Evolutionary conservation across 2,329 filamentous ascomycete species (phyloP).

Genomic region (Ophiostoma triangulosporum): DNA sequence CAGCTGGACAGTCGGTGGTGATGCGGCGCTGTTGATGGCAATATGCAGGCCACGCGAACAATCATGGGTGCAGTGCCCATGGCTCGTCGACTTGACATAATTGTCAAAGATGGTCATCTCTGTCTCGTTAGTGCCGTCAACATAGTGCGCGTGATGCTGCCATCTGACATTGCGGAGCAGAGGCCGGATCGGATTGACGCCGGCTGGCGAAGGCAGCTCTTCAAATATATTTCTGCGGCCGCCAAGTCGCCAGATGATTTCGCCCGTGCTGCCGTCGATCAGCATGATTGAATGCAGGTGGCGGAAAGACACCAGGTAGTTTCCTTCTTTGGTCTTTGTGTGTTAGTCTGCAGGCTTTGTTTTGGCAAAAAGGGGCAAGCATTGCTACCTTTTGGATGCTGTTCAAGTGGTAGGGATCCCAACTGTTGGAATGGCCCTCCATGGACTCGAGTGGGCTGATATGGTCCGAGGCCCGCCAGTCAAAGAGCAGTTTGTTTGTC

Average conservation of each 20-base stretch:
- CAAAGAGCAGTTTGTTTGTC: conserved; percentile 41
- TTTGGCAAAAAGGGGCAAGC: no score
- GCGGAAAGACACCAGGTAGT: conserved; percentile 33
- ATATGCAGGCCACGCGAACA: conserved; percentile 31
- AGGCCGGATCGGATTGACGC: neutral
- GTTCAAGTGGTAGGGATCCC: conserved; percentile 39
- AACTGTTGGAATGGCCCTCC: conserved; percentile 15
- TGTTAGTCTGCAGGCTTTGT: no score
- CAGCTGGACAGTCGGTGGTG: conserved; percentile 27
- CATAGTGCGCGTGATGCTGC: conserved; percentile 33
- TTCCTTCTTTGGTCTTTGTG: conserved; percentile 25
- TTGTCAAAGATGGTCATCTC: conserved; percentile 37
- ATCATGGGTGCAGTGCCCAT: conserved; percentile 15
- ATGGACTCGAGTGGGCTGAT: conserved; percentile 16
- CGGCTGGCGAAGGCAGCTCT: conserved; percentile 16
- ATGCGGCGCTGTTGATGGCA: conserved; percentile 25
- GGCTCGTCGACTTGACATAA: conserved; percentile 29
- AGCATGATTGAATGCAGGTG: conserved; percentile 27
- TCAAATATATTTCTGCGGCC: conserved; percentile 30
- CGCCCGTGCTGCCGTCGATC: conserved; percentile 27
- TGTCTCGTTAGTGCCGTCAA: conserved; percentile 24
- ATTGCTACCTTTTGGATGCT: conserved; percentile 24
- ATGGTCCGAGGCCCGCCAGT: conserved; percentile 44
- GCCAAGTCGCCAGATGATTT: conserved; percentile 33
- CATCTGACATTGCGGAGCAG: conserved; percentile 21